phyloP scores from a whole-genome alignment of 2,329 filamentous ascomycete genomes.

The Arthroderma sp. region DNA sequence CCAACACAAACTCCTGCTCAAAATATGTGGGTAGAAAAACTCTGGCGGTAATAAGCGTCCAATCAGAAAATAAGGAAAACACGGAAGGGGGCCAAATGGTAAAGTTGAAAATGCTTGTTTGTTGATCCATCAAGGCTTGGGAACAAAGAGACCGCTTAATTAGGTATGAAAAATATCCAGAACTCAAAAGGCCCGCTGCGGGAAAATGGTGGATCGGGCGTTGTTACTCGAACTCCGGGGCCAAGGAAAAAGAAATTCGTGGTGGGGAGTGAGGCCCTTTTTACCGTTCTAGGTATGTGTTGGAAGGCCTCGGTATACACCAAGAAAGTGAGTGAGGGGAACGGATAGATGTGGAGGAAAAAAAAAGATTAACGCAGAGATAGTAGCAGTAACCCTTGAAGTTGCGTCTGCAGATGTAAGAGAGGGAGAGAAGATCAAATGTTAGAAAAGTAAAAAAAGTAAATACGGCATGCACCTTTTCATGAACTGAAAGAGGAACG shows the following conservation, averaged over 20 bases:
- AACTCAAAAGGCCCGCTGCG: background rate
- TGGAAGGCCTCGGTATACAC: background rate
- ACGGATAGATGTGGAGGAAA: background rate
- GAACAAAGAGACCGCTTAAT: background rate
- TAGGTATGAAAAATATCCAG: background rate
- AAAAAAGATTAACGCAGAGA: background rate
- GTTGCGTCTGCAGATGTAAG: background rate
- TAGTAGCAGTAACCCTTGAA: background rate
- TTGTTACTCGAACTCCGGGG: background rate
- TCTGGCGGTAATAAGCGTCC: background rate
- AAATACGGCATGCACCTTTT: background rate
- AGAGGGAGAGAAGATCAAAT: background rate
- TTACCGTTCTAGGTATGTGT: background rate
- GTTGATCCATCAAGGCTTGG: background rate
- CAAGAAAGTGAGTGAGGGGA: background rate
- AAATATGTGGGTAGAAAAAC: background rate
- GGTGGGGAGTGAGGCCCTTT: background rate
- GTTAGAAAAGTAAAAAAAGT: background rate
- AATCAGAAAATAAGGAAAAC: background rate
- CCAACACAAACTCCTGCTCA: background rate
- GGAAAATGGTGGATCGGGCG: background rate
- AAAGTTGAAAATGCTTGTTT: background rate
- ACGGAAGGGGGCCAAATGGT: constrained; percentile 2
- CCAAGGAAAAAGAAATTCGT: background rate
- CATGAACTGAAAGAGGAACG: background rate